Conservation (phyloP, 768 basidiomycete species). For the Phlebiopsis flavidoalba region DNA sequence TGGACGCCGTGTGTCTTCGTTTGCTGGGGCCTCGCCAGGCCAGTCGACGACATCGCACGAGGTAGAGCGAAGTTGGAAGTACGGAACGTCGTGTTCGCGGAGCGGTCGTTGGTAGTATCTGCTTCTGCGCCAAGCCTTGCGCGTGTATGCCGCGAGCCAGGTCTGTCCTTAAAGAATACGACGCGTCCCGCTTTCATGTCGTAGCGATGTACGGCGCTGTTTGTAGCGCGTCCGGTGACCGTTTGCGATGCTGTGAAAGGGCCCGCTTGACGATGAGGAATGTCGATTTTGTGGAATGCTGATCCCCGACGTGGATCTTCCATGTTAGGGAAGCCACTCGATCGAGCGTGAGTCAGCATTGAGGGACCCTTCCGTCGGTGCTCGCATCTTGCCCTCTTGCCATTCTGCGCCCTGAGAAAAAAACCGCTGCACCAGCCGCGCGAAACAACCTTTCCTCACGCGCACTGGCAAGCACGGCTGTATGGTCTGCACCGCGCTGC, state of each 20-base stretch:
- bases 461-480: neutral
- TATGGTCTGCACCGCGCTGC: conserved; percentile 1
- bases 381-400: neutral
- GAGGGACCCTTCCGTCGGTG: neutral
- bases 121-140: neutral
- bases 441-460: neutral
- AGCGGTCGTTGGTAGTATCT: neutral
- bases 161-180: conserved; percentile 3
- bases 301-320: neutral
- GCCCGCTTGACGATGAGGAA: neutral
- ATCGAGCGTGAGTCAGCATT: neutral
- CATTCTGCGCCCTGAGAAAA: neutral
- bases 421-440: neutral
- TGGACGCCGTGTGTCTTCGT: neutral
- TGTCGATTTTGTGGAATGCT: neutral
- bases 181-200: neutral
- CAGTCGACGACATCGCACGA: neutral
- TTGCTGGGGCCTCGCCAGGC: neutral
- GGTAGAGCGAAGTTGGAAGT: neutral
- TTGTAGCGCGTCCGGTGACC: neutral
- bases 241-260: neutral
- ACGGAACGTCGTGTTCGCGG: neutral
- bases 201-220: conserved; percentile 1
- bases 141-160: neutral
- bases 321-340: neutral